These are phyloP conservation scores for Saccharomyces hybrid DNA, from an alignment of 1,139 yeast genomes.

Conservation along the genomic window DNA sequence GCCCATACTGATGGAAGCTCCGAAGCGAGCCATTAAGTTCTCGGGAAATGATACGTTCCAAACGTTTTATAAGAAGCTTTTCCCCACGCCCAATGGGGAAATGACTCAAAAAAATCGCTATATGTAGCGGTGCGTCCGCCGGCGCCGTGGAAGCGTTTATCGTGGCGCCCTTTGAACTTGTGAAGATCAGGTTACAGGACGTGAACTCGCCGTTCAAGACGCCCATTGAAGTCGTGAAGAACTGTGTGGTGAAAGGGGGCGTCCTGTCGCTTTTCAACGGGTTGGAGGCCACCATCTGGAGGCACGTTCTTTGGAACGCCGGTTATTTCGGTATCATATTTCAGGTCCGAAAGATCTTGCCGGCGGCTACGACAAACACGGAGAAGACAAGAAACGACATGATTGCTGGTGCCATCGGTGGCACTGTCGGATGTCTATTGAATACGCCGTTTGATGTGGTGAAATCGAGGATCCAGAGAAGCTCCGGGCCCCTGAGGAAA, in stretches of 20 bases:
- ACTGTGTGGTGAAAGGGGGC: constrained; percentile 71
- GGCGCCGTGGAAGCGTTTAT: constrained; percentile 96
- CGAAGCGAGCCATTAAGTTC: constrained; percentile 94
- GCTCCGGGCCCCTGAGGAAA: constrained; percentile 55
- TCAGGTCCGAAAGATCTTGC: constrained; percentile 75
- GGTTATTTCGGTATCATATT: constrained; percentile 94
- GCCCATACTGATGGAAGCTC: constrained; percentile 98
- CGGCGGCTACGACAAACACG: constrained; percentile 59
- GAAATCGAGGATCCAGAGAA: constrained; percentile 85
- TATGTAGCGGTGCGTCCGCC: constrained; percentile 95
- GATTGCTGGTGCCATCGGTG: constrained; percentile 91
- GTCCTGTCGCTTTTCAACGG: constrained; percentile 84
- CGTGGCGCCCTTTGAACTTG: constrained; percentile 92
- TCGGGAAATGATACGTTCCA: constrained; percentile 99
- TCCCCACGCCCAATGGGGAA: constrained; percentile 48
- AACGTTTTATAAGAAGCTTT: constrained; percentile 62
- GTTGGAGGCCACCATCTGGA: constrained; percentile 92
- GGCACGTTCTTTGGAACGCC: constrained; percentile 95
- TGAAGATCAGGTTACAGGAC: constrained; percentile 84
- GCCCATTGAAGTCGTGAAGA: constrained; percentile 72
- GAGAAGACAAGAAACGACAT: constrained; percentile 81
- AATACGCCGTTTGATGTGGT: constrained; percentile 98
- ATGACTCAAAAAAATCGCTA: constrained; percentile 78
- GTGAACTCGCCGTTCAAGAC: constrained; percentile 74
- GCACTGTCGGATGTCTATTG: constrained; percentile 86